Base-by-base conservation (phyloP, 768 basidiomycete genomes). In the Lanmaoa pseudosensibilis region DNA sequence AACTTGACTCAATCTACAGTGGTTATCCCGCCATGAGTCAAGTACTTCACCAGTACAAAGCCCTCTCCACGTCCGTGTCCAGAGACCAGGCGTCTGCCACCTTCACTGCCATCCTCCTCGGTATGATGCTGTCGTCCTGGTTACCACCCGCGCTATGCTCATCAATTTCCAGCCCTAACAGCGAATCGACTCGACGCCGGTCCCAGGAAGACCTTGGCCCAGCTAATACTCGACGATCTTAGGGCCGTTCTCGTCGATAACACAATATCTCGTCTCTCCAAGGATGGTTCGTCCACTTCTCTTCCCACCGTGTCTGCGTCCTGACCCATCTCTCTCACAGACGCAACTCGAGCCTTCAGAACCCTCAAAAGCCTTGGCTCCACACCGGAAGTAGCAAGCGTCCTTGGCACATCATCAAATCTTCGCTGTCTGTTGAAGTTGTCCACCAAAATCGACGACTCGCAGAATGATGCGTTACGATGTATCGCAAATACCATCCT, bases 401-500 rank as follows among this genome's bases (percentile, higher is more conserved):
- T 85, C 50, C 76, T 92, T 23, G 79, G 82, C 6, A 74, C 75
- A 2, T 63, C 81, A 9, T 64, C 77, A 23, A 89, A 86, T 66
- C 73, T 93, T 23, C 77, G 79, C 2, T 72, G 76, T 19, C 74
- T 93, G 21, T 75, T 90, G 33, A 67, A 68, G 8, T 61, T 88
- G 8, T 78, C 83, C 10, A 68, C 61, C 4, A 69, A 78, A 7
- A 79, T 86, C 66, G 85, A 84, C 55, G 80, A 84, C 52, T 79
- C 68, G 3, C 85, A 86, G 13, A 82, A 79, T 43, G 88, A 92
- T 73, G 87, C 88, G 2, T 75, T 92, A 44, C 79, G 88, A 52
- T 90, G 83, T 50, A 78, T 92, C 25, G 92, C 93, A 9, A 95
- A 95, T 68, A 82, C 89, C 0, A 71, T 94, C 4, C 79, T 93